Evolutionary conservation across 176 grass and related monocot genomes (phyloP), one percentile per base, ranked within the genome.

Genomic region (Musa acuminata): DNA sequence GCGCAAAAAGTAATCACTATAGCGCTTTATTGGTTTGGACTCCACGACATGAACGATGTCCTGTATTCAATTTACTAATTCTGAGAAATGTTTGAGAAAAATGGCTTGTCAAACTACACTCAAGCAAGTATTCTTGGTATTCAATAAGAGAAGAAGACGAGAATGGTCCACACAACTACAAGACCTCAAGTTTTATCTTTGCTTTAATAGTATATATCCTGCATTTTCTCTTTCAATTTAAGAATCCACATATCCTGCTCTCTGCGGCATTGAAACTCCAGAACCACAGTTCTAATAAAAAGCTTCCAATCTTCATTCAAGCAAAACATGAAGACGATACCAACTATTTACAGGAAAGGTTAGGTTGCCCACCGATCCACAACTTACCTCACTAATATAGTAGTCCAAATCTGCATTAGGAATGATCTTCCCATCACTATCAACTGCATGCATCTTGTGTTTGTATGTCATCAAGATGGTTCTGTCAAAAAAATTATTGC

Each of bases 401-500:
- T 94, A 94, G 80, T 99, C 90, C 26, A 94, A 80, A 79, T 99
- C 95, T 64, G 90, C 82, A 82, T 87, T 99, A 17, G 95, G 88
- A 67, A 92, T 78, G 26, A 91, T 87, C 73, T 94, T 99, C 60
- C 90, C 95, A 67, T 94, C 85, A 83, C 74, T 87, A 82, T 91
- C 86, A 75, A 92, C 84, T 62, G 90, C 83, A 82, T 99, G 90
- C 95, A 99, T 94, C 82, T 99, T 99, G 66, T 94, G 95, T 67
- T 99, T 99, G 88, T 91, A 99, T 73, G 90, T 91, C 88, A 99
- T 79, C 80, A 99, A 83, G 54, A 99, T 99, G 70, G 90, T 87
- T 87, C 95, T 99, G 80, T 62, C 24, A 23, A 59, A 80, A 77
- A 57, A 50, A n/a, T 11, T 14, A 63, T 50, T 8, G 13, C 35